phyloP scores from a whole-genome alignment of 2,329 filamentous ascomycete species.

The Aspergillus uvarum region DNA sequence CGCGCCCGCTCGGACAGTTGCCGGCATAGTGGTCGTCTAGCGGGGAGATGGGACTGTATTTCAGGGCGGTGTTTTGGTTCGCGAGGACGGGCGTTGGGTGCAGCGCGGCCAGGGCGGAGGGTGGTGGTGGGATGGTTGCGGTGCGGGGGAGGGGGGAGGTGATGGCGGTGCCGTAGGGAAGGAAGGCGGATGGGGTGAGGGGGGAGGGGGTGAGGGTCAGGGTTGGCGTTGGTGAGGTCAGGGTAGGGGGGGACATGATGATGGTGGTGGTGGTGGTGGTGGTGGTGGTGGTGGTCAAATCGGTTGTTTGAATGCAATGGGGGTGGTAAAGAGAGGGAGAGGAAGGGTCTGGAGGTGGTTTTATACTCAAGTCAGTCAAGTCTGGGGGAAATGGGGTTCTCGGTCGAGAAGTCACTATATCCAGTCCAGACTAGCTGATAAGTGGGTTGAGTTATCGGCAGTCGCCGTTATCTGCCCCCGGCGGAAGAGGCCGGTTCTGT shows the following conservation, averaged over 20 bases:
- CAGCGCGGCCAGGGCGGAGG: constrained; percentile 47
- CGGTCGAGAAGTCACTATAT: too few species aligned
- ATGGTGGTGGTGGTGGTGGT: too few species aligned
- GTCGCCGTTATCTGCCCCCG: constrained; percentile 9
- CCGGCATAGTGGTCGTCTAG: constrained; percentile 65
- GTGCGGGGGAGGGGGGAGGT: constrained; percentile 65
- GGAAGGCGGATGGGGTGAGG: constrained; percentile 69
- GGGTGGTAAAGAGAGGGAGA: too few species aligned
- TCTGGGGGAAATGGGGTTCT: not conserved
- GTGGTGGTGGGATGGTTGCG: constrained; percentile 44
- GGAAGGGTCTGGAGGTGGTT: not conserved
- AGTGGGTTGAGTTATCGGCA: constrained; percentile 8
- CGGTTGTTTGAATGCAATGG: too few species aligned
- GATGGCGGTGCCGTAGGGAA: constrained; percentile 79
- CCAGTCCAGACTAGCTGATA: not conserved
- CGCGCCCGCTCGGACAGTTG: constrained; percentile 41
- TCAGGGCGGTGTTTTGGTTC: constrained; percentile 87
- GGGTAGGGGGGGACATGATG: constrained; percentile 34
- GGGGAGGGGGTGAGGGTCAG: constrained; percentile 58
- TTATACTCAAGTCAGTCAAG: not conserved
- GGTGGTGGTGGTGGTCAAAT: too few species aligned
- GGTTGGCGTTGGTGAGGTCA: constrained; percentile 33
- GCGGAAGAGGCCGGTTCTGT: constrained; percentile 11
- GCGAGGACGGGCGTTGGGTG: constrained; percentile 58
- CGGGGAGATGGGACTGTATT: constrained; percentile 77